These are phyloP conservation scores for Tuber aestivum DNA, from an alignment of 495 filamentous ascomycete species.

Conservation along the genomic window DNA sequence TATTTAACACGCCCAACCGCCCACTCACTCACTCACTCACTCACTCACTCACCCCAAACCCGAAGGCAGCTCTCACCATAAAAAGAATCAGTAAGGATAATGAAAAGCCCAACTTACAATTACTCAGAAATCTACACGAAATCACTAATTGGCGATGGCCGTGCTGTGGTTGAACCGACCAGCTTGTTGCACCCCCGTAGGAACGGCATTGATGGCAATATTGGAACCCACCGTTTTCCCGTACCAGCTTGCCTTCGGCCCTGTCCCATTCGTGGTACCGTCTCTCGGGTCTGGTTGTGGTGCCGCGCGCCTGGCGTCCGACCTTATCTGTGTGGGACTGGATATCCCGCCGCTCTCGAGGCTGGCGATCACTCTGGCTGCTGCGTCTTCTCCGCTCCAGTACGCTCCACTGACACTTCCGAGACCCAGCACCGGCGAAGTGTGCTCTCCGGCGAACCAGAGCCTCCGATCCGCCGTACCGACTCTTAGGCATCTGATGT, in stretches of 20 bases:
- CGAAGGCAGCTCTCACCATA: background rate
- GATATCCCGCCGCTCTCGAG: constrained; percentile 17
- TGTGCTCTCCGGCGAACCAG: constrained; percentile 95
- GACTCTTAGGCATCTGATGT: constrained; percentile 66
- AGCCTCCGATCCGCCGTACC: constrained; percentile 64
- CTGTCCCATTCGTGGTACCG: constrained; percentile 13
- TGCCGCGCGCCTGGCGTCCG: background rate
- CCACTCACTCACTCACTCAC: background rate
- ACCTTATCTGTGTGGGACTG: constrained; percentile 13
- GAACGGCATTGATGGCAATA: background rate
- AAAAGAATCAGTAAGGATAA: background rate
- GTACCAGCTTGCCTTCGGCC: constrained; percentile 25
- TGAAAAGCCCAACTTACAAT: background rate
- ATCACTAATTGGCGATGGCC: background rate
- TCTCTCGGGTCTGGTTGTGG: constrained; percentile 21
- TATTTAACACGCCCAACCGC: background rate
- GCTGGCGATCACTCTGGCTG: constrained; percentile 53
- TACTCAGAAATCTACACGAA: background rate
- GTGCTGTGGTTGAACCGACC: background rate
- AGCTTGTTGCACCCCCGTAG: background rate
- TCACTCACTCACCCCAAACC: background rate
- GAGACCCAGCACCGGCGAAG: constrained; percentile 78
- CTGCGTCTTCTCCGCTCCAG: constrained; percentile 83
- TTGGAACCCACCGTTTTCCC: constrained; percentile 24
- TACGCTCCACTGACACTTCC: constrained; percentile 87